Evolutionary conservation across 148 eudicot species (phyloP), one percentile per base, ranked within the genome.

Genomic region (Tetragonia tetragonoides): DNA sequence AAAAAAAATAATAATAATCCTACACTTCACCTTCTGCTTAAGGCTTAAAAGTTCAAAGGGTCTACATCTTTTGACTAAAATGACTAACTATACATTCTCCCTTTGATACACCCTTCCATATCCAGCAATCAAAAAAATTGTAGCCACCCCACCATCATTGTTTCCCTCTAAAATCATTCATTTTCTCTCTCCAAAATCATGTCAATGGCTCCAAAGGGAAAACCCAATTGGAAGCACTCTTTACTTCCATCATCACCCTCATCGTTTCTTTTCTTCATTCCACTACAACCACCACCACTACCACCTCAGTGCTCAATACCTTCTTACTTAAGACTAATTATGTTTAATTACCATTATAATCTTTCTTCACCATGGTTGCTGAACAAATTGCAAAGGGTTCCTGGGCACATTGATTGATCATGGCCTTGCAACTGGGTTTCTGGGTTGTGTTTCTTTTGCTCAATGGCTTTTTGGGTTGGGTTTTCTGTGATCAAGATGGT

Each of bases 401-500:
- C 12, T 49, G 8, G 59, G 15, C 11, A 54, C 11, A 24, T 24
- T 66, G 72, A 51, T 41, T 54, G 53, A 76, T 57, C 66, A 89
- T 89, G 90, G 86, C 73, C 39, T 61, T 84, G 71, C 38, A 18
- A 16, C 72, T 68, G 73, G 46, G 79, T 69, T 15, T 84, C 68
- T 82, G 86, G 83, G 71, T 84, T 47, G 77, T 70, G 34, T 62
- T 83, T 67, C 38, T 79, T 9, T 62, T 81, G n/a, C 34, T 84
- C 16, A 69, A 54, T 75, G 76, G 42, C 75, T 47, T 56, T 57
- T 14, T 44, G 42, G 74, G 8, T 64, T 65, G 72, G 73, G 38
- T 73, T 70, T 75, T 81, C 64, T 79, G 85, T 81, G 87, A 87
- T 75, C 88, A 81, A 81, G 69, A 89, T 38, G 92, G 92, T 89